Conservation (phyloP, 192 early-diverging fungal genomes). For the Podochytrium sp. region DNA sequence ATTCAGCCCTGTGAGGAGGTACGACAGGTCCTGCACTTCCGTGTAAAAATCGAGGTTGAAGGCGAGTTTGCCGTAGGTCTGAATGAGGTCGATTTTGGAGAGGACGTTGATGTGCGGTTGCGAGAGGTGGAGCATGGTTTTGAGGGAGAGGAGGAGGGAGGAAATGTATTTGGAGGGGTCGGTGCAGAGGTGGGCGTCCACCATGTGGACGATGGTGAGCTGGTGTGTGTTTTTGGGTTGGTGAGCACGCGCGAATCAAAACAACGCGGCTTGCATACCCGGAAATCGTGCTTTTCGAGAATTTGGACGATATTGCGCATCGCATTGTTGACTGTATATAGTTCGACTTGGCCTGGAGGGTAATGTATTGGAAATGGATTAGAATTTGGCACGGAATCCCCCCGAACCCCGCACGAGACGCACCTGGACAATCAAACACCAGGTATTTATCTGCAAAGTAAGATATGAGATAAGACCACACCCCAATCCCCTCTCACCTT, state of each 20-base stretch:
- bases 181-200: conserved; percentile 79
- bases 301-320: conserved; percentile 75
- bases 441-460: conserved; percentile 54
- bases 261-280: no score
- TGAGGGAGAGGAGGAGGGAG: conserved; percentile 82
- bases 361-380: not conserved
- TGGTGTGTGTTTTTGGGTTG: conserved; percentile 37
- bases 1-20: conserved; percentile 79
- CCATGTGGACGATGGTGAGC: conserved; percentile 82
- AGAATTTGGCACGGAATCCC: not conserved
- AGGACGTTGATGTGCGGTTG: conserved; percentile 61
- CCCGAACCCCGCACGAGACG: not conserved
- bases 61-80: conserved; percentile 71
- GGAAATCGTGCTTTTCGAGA: conserved; percentile 67
- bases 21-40: conserved; percentile 87
- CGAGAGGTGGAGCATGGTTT: conserved; percentile 66
- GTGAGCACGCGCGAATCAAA: conserved; percentile 22
- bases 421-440: conserved; percentile 57
- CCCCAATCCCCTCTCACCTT: conserved; percentile 32
- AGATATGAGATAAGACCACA: conserved; percentile 7
- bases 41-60: conserved; percentile 96
- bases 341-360: conserved; percentile 58
- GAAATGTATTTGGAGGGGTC: conserved; percentile 95
- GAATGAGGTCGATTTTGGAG: conserved; percentile 59
- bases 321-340: conserved; percentile 70